phyloP scores from a whole-genome alignment of 1,284 basidiomycete genomes.

The Leccinum subrobustum region DNA sequence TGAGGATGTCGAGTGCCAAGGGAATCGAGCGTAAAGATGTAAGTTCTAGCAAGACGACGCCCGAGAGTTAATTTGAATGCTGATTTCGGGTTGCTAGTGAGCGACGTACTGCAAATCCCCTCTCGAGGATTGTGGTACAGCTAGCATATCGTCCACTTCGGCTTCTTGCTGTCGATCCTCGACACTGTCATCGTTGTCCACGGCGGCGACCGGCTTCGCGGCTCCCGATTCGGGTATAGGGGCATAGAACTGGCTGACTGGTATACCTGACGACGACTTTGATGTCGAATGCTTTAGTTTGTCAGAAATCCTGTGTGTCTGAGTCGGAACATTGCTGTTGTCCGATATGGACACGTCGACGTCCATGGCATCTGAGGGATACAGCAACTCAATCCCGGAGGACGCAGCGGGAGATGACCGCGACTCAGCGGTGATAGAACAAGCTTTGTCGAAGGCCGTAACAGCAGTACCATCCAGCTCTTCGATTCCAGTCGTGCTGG shows the following conservation, averaged over 20 bases:
- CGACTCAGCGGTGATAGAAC: conserved; percentile 19
- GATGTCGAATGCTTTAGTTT: conserved; percentile 3
- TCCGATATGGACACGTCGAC: conserved; percentile 17
- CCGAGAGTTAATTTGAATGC: neutral
- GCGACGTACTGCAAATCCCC: conserved; percentile 20
- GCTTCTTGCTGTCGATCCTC: conserved; percentile 35
- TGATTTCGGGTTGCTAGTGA: neutral
- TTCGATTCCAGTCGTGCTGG: conserved; percentile 17
- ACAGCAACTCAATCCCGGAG: conserved; percentile 10
- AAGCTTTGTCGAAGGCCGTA: conserved; percentile 22
- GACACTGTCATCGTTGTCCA: conserved; percentile 27
- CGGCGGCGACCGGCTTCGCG: conserved; percentile 6
- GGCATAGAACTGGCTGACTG: conserved; percentile 36
- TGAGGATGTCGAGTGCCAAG: conserved; percentile 69
- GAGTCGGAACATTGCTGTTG: neutral
- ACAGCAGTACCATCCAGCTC: conserved; percentile 23
- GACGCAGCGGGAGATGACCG: conserved; percentile 11
- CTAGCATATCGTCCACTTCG: conserved; percentile 33
- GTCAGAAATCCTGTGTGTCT: neutral
- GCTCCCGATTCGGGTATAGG: conserved; percentile 17
- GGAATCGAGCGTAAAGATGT: conserved; percentile 88
- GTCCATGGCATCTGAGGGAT: conserved; percentile 30
- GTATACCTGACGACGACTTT: conserved; percentile 15
- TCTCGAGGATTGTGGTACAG: conserved; percentile 16
- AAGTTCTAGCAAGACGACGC: conserved; percentile 48